Base-by-base conservation (phyloP, 495 filamentous ascomycete genomes). In the Aspergillus indologenus region DNA sequence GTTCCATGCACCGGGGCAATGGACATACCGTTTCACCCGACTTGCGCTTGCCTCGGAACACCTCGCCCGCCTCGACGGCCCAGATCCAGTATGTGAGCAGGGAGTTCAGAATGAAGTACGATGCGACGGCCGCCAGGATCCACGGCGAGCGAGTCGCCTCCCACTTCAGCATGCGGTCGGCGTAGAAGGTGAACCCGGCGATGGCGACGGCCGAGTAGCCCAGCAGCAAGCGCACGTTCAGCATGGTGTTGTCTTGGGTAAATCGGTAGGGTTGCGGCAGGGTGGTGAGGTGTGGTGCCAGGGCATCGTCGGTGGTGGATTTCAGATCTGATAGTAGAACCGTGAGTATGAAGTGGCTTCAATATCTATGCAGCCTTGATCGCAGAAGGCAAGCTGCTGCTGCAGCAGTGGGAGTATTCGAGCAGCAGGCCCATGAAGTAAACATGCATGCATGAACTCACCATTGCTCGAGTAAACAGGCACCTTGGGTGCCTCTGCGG, bases 301-400 rank as follows among this genome's bases (percentile, higher is more conserved):
- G 85, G 56, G 91, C 90, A 68, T 98, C 94, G 79, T 98, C 94
- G 67, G 87, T 90, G 19, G 92, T 95, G 71, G 95, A 96, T 75
- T 98, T 98, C 57, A 98, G 87, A 70, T 96, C 94, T 96, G 66
- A 57, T 24, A 50, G 40, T 29, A 47, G 12, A 49, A 23, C 3
- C 44, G n/a, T 45, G 42, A 51, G 45, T 57, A 2, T 24, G 14
- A 17, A 9, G 56, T n/a, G 65, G 45, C 66, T 58, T 29, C 26
- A 4, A 9, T 29, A n/a, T n/a, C n/a, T n/a, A n/a, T n/a, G n/a
- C n/a, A n/a, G n/a, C n/a, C n/a, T n/a, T n/a, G n/a, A n/a, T n/a
- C n/a, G n/a, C n/a, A n/a, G n/a, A n/a, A n/a, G n/a, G n/a, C n/a
- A n/a, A n/a, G n/a, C n/a, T n/a, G n/a, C n/a, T 46, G 21, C 12